These are phyloP conservation scores for Scedosporium boydii DNA, from an alignment of 2,329 filamentous ascomycete genomes.

Conservation along the genomic window DNA sequence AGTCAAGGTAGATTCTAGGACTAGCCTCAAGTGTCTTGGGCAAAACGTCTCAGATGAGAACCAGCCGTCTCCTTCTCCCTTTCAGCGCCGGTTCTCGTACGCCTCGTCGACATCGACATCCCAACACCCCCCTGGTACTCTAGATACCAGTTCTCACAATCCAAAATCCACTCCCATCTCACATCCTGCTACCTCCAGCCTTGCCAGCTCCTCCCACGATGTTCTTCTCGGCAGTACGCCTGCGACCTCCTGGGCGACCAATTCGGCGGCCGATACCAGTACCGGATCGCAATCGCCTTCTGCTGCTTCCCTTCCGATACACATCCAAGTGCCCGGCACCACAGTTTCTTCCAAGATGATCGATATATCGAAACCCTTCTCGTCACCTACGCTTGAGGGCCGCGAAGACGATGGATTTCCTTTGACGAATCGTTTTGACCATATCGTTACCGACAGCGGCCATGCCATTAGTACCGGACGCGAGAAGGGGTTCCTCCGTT, in stretches of 20 bases:
- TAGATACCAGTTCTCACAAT: not conserved
- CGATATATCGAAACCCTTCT: not conserved
- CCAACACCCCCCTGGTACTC: not conserved
- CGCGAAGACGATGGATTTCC: constrained; percentile 31
- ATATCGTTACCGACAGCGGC: constrained; percentile 65
- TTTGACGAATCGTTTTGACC: constrained; percentile 67
- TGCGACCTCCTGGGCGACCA: not conserved
- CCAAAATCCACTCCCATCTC: not conserved
- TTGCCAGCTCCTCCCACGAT: not conserved
- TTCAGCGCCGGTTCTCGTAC: not conserved
- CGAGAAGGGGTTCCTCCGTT: constrained; percentile 64
- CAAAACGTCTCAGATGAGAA: not conserved
- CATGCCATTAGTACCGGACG: constrained; percentile 77
- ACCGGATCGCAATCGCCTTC: not conserved
- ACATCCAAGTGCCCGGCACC: not conserved
- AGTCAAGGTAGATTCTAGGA: not conserved
- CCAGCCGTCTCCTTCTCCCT: not conserved
- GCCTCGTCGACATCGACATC: not conserved
- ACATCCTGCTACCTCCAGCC: not conserved
- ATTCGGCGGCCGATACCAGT: not conserved
- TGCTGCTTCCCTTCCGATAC: not conserved
- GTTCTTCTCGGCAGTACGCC: not conserved
- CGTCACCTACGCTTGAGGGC: not conserved
- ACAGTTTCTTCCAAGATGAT: not conserved
- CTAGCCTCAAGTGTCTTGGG: not conserved